Evolutionary conservation across 768 basidiomycete genomes (phyloP), one percentile per base, ranked within the genome.

Genomic region (Panaeolus cyanescens): DNA sequence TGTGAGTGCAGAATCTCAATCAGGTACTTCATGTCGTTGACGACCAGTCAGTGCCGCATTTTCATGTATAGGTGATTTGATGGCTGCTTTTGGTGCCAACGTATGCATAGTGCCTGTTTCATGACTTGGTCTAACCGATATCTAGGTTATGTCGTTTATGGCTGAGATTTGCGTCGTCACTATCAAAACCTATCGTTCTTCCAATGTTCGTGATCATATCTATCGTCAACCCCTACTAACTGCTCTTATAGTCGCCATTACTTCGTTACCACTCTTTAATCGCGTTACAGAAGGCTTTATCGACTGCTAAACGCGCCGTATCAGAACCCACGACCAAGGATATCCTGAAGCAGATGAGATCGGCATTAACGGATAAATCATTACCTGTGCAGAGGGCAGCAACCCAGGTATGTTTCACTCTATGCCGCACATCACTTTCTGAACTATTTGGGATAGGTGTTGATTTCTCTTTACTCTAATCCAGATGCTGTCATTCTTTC

Each of bases 101-200:
- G 95, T 92, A 70, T 59, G 88, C 55, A 17, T 13, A 5, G 28
- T 25, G 30, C n/a, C 50, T 37, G 37, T 50, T 17, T 30, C 17
- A 50, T 56, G 40, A 7, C 10, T 54, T 8, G 19, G 25, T 62
- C 40, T 36, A 17, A 25, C 22, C 54, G 20, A 62, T n/a, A 3
- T 17, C 22, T 39, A 99, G 93, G 88, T 95, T 71, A 96, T 98
- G 95, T 97, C 95, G 0, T 91, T 95, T 66, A 90, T 96, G 87
- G 83, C 89, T 30, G 96, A 99, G 70, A 91, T 96, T 32, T 77
- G 85, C 19, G 77, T 80, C 1, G 78, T 86, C 0, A 80, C 88
- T 0, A 72, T 92, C 40, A 93, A 88, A 71, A 84, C 89, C 0
- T 82, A 84, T 65, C 90, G 85, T 62, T 85, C 89, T 8, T 94